Evolutionary conservation across 2,329 filamentous ascomycete genomes (phyloP).

Genomic region (Zasmidium citrigriseum): DNA sequence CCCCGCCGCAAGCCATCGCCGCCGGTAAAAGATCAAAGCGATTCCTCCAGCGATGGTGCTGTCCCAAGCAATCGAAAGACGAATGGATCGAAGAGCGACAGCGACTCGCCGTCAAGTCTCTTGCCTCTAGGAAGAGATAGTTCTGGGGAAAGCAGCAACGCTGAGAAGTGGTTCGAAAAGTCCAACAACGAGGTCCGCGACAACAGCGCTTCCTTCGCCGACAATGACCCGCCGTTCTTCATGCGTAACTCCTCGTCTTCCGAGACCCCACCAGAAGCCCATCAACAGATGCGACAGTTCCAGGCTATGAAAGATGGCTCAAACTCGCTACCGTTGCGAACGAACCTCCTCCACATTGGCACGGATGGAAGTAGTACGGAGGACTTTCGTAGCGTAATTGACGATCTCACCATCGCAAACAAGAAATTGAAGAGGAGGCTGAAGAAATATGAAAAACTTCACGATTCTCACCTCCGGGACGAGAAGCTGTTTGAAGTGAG

Average conservation of each 20-base stretch:
- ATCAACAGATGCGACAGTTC: slow-evolving; percentile 16
- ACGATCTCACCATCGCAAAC: slow-evolving; percentile 83
- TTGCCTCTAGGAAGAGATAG: slow-evolving; percentile 42
- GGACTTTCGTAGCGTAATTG: slow-evolving; percentile 80
- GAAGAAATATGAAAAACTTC: slow-evolving; percentile 68
- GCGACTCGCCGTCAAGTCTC: slow-evolving; percentile 42
- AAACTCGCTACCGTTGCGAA: slow-evolving; percentile 24
- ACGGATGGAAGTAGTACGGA: slow-evolving; percentile 64
- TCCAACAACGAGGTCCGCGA: slow-evolving; percentile 51
- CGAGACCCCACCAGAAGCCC: slow-evolving; percentile 41
- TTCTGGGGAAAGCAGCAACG: slow-evolving; percentile 54
- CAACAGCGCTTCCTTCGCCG: slow-evolving; percentile 39
- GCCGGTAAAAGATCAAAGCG: slow-evolving; percentile 19
- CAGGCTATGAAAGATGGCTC: slow-evolving; percentile 9
- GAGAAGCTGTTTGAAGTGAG: slow-evolving; percentile 84
- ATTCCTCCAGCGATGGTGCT: slow-evolving; percentile 20
- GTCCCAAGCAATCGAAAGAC: slow-evolving; percentile 3
- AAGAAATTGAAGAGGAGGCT: slow-evolving; percentile 74
- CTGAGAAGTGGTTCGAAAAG: slow-evolving; percentile 54
- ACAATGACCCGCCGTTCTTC: slow-evolving; percentile 48
- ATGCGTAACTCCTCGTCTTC: slow-evolving; percentile 41
- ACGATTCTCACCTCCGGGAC: slow-evolving; percentile 66
- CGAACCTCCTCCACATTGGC: slow-evolving; percentile 44
- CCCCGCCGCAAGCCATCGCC: slow-evolving; percentile 22
- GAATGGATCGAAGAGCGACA: slow-evolving; percentile 8